Percentiles rank a stretch among this genome's conserved stretches.
phyloP scores from a whole-genome alignment of 768 basidiomycete species.

The Boletus reticulatus region DNA sequence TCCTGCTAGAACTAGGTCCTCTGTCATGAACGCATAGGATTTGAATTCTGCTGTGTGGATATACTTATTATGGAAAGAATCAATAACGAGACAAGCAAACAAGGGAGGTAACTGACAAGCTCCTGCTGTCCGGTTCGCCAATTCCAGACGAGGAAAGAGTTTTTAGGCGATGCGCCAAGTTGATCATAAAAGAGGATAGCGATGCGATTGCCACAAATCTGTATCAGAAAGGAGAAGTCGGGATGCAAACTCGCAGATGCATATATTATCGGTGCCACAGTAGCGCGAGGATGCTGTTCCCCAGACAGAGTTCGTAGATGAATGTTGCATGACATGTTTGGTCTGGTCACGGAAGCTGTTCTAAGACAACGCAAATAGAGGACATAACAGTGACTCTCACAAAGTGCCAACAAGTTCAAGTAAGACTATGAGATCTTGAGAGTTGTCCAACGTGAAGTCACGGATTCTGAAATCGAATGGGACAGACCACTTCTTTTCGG shows the following conservation, averaged over 20 bases:
- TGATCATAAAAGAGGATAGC: conserved; percentile 28
- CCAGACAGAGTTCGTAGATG: conserved; percentile 33
- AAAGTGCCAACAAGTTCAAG: conserved; percentile 21
- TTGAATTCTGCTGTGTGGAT: conserved; percentile 21
- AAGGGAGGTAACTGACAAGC: conserved; percentile 23
- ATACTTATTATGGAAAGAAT: conserved; percentile 15
- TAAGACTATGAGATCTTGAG: conserved; percentile 34
- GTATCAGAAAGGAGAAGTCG: conserved; percentile 23
- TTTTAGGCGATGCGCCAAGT: background rate
- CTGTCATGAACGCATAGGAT: conserved; percentile 36
- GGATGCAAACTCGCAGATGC: background rate
- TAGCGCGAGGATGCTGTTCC: conserved; percentile 24
- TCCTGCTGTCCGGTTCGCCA: conserved; percentile 32
- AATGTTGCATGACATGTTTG: conserved; percentile 17
- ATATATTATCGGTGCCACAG: conserved; percentile 14
- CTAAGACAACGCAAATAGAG: background rate
- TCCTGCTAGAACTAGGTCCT: conserved; percentile 26
- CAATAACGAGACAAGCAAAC: background rate
- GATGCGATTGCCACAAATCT: conserved; percentile 31
- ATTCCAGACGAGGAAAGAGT: conserved; percentile 32
- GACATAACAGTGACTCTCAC: conserved; percentile 15
- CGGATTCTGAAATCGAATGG: conserved; percentile 26
- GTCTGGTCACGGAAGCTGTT: conserved; percentile 13
- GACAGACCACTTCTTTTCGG: conserved; percentile 26
- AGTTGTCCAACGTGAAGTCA: conserved; percentile 38